Conservation (phyloP, 139 green algal species). For the Chlamydomonas schloesseri region DNA sequence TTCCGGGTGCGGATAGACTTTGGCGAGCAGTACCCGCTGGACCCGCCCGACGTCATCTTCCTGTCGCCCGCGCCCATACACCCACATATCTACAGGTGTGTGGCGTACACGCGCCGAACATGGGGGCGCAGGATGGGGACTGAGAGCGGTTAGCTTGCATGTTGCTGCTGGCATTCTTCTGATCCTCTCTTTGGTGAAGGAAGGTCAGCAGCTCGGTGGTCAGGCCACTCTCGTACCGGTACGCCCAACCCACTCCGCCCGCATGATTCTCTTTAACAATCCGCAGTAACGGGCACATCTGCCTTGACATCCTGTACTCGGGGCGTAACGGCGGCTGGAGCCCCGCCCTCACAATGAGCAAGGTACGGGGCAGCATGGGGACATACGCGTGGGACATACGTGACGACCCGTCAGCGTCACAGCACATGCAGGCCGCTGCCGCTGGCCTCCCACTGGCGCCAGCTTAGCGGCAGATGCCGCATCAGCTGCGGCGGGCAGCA, state of each 20-base stretch:
- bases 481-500: too few relatives aligned
- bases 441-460: too few relatives aligned
- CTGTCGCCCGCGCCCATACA: slow-evolving; percentile 77
- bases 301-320: slow-evolving; percentile 90
- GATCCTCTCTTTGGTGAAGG: too few relatives aligned
- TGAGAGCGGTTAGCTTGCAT: too few relatives aligned
- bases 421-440: too few relatives aligned
- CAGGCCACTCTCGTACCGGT: too few relatives aligned
- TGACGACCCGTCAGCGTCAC: too few relatives aligned
- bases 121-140: not conserved
- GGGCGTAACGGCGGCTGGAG: slow-evolving; percentile 85
- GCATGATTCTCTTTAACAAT: not conserved
- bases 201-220: too few relatives aligned
- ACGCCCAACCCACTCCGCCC: not conserved
- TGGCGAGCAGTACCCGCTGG: slow-evolving; percentile 80
- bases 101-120: not conserved
- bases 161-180: too few relatives aligned
- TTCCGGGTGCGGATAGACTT: slow-evolving; percentile 81
- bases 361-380: too few relatives aligned
- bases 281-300: slow-evolving; percentile 81
- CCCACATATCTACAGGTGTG: slow-evolving; percentile 85
- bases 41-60: slow-evolving; percentile 89
- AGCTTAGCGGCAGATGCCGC: too few relatives aligned
- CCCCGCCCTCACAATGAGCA: slow-evolving; percentile 91
- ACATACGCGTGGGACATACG: too few relatives aligned